Percentiles rank a stretch among this genome's conserved stretches.
Evolutionary conservation across 331 rosid species (phyloP).

Genomic region (Saraca asoca): DNA sequence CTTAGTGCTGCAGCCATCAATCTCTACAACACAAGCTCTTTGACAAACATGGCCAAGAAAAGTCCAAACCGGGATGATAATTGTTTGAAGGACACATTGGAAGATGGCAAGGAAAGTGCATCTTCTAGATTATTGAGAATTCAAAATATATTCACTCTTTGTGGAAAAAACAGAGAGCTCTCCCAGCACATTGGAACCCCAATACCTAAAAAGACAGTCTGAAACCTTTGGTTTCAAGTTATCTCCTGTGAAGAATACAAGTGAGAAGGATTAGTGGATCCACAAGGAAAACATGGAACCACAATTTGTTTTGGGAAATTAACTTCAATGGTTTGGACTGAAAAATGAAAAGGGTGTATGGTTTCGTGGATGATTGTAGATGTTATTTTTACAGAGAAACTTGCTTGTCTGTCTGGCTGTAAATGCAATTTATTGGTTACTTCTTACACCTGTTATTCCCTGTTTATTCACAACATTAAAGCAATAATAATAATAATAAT

Average conservation of each 20-base stretch:
- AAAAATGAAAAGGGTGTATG: conserved; percentile 27
- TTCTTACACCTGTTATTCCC: no score
- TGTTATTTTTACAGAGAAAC: conserved; percentile 2
- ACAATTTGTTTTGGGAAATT: conserved; percentile 37
- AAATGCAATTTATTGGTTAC: no score
- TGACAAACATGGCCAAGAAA: no score
- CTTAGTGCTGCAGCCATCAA: conserved; percentile 29
- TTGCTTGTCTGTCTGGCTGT: conserved; percentile 30
- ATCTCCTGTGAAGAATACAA: conserved; percentile 48
- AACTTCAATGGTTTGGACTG: conserved; percentile 18
- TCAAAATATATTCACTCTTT: conserved; percentile 85
- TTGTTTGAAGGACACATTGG: conserved; percentile 42
- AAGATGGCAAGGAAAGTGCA: conserved; percentile 49
- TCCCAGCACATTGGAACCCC: conserved; percentile 59
- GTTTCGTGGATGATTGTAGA: conserved; percentile 23
- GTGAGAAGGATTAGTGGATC: conserved; percentile 42
- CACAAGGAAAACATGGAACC: conserved; percentile 53
- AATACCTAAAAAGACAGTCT: conserved; percentile 42
- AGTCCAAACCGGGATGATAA: conserved; percentile 48
- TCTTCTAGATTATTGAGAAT: conserved; percentile 61
- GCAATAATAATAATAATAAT: no score
- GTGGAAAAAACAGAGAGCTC: conserved; percentile 91
- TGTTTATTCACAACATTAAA: no score
- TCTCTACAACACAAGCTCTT: no score
- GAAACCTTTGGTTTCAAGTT: conserved; percentile 39